Conservation (phyloP, 495 filamentous ascomycete species). For the Hypomontagnella submonticulosa region DNA sequence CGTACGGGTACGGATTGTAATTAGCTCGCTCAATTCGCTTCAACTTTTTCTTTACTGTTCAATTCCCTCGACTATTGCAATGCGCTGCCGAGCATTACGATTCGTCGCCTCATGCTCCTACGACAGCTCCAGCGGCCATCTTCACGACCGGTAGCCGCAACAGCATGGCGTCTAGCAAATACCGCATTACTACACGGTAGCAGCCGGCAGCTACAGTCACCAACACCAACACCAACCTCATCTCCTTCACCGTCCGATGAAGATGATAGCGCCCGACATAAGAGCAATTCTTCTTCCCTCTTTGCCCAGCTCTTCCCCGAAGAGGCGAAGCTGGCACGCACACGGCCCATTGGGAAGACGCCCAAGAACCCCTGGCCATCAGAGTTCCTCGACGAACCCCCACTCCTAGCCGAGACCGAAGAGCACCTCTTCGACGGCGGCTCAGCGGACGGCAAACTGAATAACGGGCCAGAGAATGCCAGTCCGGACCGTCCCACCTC, state of each 20-base stretch:
- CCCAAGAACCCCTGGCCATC: constrained; percentile 19
- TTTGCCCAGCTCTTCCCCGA: constrained; percentile 70
- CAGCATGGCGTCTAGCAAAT: constrained; percentile 44
- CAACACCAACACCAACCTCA: constrained; percentile 1
- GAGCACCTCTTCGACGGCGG: constrained; percentile 15
- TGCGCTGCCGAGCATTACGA: constrained; percentile 36
- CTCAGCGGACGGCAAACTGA: constrained; percentile 18
- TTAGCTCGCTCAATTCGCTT: constrained; percentile 2
- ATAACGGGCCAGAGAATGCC: neutral
- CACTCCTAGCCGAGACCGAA: constrained; percentile 4
- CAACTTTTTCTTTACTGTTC: constrained; percentile 20
- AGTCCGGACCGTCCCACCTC: neutral
- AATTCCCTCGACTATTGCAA: constrained; percentile 28
- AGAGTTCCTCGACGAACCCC: constrained; percentile 10
- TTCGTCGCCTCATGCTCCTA: constrained; percentile 50
- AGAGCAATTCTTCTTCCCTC: constrained; percentile 51
- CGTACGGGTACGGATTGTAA: constrained; percentile 12
- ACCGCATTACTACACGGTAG: constrained; percentile 36
- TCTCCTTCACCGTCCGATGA: constrained; percentile 1
- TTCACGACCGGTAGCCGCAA: constrained; percentile 47
- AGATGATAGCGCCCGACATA: constrained; percentile 7
- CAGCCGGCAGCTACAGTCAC: constrained; percentile 19
- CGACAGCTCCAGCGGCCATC: constrained; percentile 55
- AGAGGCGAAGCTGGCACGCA: constrained; percentile 45
- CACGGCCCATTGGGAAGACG: constrained; percentile 1